Conservation (phyloP, 2,329 filamentous ascomycete genomes). For the Colletotrichum phormii region DNA sequence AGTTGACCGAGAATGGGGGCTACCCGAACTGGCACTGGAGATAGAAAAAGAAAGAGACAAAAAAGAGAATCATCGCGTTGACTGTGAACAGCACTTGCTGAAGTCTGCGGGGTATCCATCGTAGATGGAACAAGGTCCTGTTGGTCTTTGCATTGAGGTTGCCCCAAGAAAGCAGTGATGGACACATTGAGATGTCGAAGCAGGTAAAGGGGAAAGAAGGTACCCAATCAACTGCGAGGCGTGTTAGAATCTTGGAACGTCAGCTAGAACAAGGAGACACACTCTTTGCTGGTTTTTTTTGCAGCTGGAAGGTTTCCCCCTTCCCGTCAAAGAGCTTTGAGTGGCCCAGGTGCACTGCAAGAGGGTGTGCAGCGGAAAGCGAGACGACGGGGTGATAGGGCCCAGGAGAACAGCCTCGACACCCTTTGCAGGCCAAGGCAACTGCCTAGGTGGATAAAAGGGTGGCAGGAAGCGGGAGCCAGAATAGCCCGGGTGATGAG, state of each 20-base stretch:
- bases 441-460: background rate
- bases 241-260: background rate
- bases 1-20: background rate
- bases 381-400: slow-evolving; percentile 13
- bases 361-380: slow-evolving; percentile 23
- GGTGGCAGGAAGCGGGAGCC: background rate
- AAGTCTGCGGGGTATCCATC: background rate
- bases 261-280: background rate
- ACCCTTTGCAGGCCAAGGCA: background rate
- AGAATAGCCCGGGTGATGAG: background rate
- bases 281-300: background rate
- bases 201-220: background rate
- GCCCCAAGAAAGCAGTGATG: background rate
- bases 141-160: background rate
- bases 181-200: background rate
- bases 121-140: background rate
- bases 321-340: slow-evolving; percentile 10
- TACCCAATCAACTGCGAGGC: background rate
- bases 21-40: background rate
- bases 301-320: background rate
- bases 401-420: background rate
- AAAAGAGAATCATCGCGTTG: background rate
- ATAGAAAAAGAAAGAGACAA: background rate
- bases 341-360: background rate
- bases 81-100: slow-evolving; percentile 1